Evolutionary conservation across 1,284 basidiomycete genomes (phyloP), one percentile per base, ranked within the genome.

Genomic region (Boletellus deceptivus): DNA sequence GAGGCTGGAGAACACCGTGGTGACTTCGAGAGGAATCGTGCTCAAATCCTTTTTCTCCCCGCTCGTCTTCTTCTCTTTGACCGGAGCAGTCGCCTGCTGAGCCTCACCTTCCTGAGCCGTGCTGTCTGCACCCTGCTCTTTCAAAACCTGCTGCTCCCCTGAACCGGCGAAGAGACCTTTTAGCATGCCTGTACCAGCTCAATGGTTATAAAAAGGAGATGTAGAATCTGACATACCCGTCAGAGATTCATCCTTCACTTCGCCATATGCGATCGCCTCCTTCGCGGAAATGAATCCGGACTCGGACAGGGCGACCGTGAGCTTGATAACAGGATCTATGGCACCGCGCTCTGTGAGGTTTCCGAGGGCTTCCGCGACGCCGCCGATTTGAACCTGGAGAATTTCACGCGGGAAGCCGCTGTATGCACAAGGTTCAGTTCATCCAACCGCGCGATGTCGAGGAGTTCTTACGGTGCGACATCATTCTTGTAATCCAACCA

Each of bases 201-300:
- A 40, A 50, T 64, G 25, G 58, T 48, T 35, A 22, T 41, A 42
- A 35, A 44, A 41, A 51, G 31, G 11, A 17, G 13, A 36, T 13
- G n/a, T 6, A 38, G 16, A 20, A 47, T 25, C 39, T 17, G 22
- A 70, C 75, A 60, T 68, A 82, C 89, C 89, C 50, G 86, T 77
- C 24, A 92, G 71, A 17, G 86, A 86, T 13, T 89, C 86, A 50
- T 88, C 84, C 61, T 86, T 92, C 62, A 88, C 79, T 59, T 91
- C 89, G 17, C 84, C 83, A 58, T 79, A 85, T 3, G 83, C 87
- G 35, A 92, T 66, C 1, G 86, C 86, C 37, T 91, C 87, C 22
- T 83, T 80, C 20, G 93, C 84, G 4, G 85, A 83, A 8, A 91
- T 72, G 59, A 96, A 86, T 9, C 92, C 93, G 46, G 89, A 91